phyloP scores from a whole-genome alignment of 176 grass and related monocot genomes.

The Zoysia pacifica region DNA sequence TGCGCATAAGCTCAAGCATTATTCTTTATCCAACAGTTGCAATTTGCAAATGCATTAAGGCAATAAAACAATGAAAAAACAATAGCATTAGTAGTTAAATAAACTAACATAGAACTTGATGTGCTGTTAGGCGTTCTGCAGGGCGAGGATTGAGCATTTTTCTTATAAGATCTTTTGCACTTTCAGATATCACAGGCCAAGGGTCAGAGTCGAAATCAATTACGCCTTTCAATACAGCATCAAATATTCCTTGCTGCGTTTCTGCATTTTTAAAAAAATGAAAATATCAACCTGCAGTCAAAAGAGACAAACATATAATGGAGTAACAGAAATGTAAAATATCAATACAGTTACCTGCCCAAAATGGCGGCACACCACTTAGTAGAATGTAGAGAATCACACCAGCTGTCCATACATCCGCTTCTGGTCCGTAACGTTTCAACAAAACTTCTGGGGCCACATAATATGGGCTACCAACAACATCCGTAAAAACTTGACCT shows the following conservation, averaged over 20 bases:
- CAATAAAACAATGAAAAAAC: not conserved
- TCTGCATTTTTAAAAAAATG: conserved; percentile 58
- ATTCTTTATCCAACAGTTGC: conserved; percentile 35
- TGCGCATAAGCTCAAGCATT: conserved; percentile 45
- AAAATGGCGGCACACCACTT: conserved; percentile 90
- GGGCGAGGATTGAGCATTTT: conserved; percentile 78
- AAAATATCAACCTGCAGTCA: conserved; percentile 29
- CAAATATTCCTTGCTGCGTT: conserved; percentile 99
- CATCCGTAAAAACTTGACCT: conserved; percentile 83
- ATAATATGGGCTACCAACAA: conserved; percentile 94
- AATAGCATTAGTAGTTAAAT: conserved; percentile 23
- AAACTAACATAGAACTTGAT: conserved; percentile 91
- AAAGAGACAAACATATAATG: not conserved
- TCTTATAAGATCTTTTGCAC: conserved; percentile 94
- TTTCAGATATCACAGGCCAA: conserved; percentile 94
- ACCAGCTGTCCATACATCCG: conserved; percentile 94
- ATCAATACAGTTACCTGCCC: conserved; percentile 42
- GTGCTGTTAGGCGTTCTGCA: conserved; percentile 70
- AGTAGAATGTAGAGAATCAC: conserved; percentile 91
- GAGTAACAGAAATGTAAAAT: not conserved
- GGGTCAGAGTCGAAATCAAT: conserved; percentile 98
- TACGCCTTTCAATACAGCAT: conserved; percentile 87
- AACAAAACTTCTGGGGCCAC: conserved; percentile 83
- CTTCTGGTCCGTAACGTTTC: conserved; percentile 75
- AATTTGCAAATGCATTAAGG: conserved; percentile 32